These are phyloP conservation scores for Fonsecaea nubica DNA, from an alignment of 2,329 filamentous ascomycete genomes.

Conservation along the genomic window DNA sequence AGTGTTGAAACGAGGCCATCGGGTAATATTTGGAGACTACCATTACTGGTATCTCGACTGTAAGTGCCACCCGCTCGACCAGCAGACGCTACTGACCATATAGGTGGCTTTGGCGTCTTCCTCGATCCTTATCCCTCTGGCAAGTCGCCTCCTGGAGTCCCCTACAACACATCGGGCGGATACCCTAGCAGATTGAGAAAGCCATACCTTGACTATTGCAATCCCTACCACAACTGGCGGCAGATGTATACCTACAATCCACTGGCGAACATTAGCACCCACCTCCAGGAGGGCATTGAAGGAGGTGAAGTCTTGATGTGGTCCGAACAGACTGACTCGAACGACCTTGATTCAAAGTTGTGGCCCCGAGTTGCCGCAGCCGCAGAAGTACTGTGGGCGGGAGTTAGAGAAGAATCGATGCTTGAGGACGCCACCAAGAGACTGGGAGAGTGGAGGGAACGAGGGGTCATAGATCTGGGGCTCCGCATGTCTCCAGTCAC, in stretches of 20 bases:
- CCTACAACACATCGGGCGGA: constrained; percentile 36
- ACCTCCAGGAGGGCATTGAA: constrained; percentile 70
- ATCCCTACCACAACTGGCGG: constrained; percentile 80
- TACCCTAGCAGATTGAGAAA: constrained; percentile 31
- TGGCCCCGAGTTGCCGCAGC: constrained; percentile 65
- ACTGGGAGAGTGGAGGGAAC: constrained; percentile 76
- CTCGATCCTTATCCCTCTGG: constrained; percentile 39
- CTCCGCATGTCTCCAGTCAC: constrained; percentile 70
- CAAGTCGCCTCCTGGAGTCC: constrained; percentile 38
- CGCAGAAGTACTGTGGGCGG: constrained; percentile 63
- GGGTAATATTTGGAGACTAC: constrained; percentile 43
- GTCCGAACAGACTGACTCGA: constrained; percentile 76
- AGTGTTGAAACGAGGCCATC: constrained; percentile 43
- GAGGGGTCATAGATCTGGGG: constrained; percentile 69
- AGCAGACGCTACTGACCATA: constrained; percentile 2
- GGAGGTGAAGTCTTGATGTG: constrained; percentile 84
- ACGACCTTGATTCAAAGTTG: constrained; percentile 69
- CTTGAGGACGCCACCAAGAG: constrained; percentile 69
- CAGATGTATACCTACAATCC: constrained; percentile 83
- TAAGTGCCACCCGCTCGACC: constrained; percentile 25
- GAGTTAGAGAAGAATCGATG: constrained; percentile 54
- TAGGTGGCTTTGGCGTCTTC: constrained; percentile 40
- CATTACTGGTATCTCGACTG: constrained; percentile 43
- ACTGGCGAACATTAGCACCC: constrained; percentile 64
- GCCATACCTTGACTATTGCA: constrained; percentile 82